Percentiles rank a stretch among this genome's conserved stretches.
These are phyloP conservation scores for Myrmaecium sp. DNA, from an alignment of 2,329 filamentous ascomycete species.

Conservation along the genomic window DNA sequence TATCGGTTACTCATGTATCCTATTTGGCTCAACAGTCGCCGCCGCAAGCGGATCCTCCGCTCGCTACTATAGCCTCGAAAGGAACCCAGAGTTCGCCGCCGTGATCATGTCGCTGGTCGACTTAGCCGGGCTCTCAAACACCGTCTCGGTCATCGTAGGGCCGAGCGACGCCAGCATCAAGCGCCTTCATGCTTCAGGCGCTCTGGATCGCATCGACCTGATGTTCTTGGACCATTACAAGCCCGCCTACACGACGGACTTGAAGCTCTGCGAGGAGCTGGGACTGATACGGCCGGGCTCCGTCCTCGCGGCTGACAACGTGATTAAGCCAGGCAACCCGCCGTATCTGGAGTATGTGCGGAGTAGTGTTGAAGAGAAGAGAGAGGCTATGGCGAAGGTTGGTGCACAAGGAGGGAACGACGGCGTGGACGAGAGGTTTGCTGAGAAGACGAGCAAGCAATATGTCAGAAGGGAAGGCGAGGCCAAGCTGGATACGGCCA, in stretches of 20 bases:
- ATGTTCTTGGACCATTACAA: slow-evolving; percentile 74
- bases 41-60: slow-evolving; percentile 44
- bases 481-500: slow-evolving; percentile 23
- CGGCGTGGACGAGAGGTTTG: slow-evolving; percentile 23
- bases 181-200: slow-evolving; percentile 37
- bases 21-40: slow-evolving; percentile 52
- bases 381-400: slow-evolving; percentile 19
- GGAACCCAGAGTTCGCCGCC: slow-evolving; percentile 56
- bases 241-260: slow-evolving; percentile 53
- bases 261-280: slow-evolving; percentile 62
- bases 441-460: slow-evolving; percentile 30
- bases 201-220: slow-evolving; percentile 45
- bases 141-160: slow-evolving; percentile 56
- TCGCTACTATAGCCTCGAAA: slow-evolving; percentile 56
- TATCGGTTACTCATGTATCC: slow-evolving; percentile 63
- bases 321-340: slow-evolving; percentile 55
- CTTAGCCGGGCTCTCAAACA: slow-evolving; percentile 52
- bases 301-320: slow-evolving; percentile 52
- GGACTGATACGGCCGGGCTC: slow-evolving; percentile 45
- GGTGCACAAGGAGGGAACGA: slow-evolving; percentile 11
- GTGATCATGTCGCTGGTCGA: slow-evolving; percentile 53
- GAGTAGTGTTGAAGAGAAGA: slow-evolving; percentile 46
- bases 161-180: slow-evolving; percentile 48
- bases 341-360: slow-evolving; percentile 55
- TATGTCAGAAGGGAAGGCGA: slow-evolving; percentile 30